Percentiles rank a stretch among this genome's conserved stretches.
Conservation (phyloP, 2,329 filamentous ascomycete genomes). For the Fusarium torulosum region DNA sequence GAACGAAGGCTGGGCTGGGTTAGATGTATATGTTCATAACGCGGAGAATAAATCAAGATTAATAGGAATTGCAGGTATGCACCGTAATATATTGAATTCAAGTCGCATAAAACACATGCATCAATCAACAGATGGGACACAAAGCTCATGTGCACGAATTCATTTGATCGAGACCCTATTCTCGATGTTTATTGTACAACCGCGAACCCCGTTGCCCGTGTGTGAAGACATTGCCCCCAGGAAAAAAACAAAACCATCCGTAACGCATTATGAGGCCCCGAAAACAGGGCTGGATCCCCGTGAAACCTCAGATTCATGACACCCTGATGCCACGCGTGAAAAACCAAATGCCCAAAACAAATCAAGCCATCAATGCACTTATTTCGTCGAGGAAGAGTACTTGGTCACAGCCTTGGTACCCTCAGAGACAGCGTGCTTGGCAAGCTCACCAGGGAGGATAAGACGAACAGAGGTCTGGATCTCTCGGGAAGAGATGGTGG, state of each 20-base stretch:
- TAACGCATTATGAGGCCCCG: constrained; percentile 79
- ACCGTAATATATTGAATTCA: not conserved
- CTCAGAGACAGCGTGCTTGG: constrained; percentile 99
- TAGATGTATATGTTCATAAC: constrained; percentile 44
- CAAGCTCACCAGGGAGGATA: constrained; percentile 97
- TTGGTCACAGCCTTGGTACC: constrained; percentile 99
- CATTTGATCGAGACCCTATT: constrained; percentile 72
- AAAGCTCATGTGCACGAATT: constrained; percentile 70
- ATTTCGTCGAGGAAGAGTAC: constrained; percentile 99
- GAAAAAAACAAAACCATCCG: constrained; percentile 75
- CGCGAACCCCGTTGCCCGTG: constrained; percentile 77
- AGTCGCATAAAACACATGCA: not conserved
- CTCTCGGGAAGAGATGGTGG: constrained; percentile 98
- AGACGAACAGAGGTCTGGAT: constrained; percentile 99
- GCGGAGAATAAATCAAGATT: no score
- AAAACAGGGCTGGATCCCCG: constrained; percentile 51
- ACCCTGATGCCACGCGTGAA: constrained; percentile 68
- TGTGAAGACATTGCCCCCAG: constrained; percentile 76
- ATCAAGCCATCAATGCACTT: constrained; percentile 71
- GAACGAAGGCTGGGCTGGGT: constrained; percentile 86
- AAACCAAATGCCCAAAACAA: constrained; percentile 69
- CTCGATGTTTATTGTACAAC: constrained; percentile 79
- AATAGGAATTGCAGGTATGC: not conserved
- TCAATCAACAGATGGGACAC: constrained; percentile 27
- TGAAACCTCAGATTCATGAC: constrained; percentile 68